Conservation (phyloP, 495 filamentous ascomycete genomes). For the Podospora sp. region DNA sequence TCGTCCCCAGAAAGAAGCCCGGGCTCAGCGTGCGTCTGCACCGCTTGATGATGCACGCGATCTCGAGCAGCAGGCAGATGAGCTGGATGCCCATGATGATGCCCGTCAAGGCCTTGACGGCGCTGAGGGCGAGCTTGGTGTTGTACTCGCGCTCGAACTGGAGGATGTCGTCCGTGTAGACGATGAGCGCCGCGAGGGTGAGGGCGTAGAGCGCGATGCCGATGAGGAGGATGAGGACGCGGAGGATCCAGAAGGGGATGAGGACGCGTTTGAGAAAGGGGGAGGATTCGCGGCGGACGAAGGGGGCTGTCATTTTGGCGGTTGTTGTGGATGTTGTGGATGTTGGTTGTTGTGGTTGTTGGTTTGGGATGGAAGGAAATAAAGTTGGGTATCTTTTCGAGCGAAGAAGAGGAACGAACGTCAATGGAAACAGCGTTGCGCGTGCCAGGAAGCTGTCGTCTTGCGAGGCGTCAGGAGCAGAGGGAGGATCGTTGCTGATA, state of each 20-base stretch:
- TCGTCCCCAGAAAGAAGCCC: conserved; percentile 34
- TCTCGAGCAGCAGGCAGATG: conserved; percentile 32
- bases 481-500: neutral
- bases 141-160: conserved; percentile 21
- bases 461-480: neutral
- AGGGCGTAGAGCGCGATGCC: conserved; percentile 30
- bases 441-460: neutral
- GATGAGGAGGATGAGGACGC: conserved; percentile 51
- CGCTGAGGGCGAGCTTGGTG: conserved; percentile 15
- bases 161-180: conserved; percentile 21
- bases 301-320: conserved; percentile 26
- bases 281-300: conserved; percentile 35
- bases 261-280: conserved; percentile 58
- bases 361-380: neutral
- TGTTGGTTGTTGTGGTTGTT: too few relatives aligned
- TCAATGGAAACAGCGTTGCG: neutral
- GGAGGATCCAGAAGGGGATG: conserved; percentile 89
- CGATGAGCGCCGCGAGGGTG: conserved; percentile 22
- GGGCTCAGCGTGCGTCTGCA: conserved; percentile 33
- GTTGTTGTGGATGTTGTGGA: neutral
- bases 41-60: conserved; percentile 41
- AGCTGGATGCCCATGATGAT: conserved; percentile 31
- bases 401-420: neutral
- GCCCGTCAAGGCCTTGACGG: conserved; percentile 20
- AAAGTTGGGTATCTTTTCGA: neutral